A percentile compares a stretch with the other conserved stretches of the same genome.
Conservation (phyloP, 768 basidiomycete species). For the Russula foetens region DNA sequence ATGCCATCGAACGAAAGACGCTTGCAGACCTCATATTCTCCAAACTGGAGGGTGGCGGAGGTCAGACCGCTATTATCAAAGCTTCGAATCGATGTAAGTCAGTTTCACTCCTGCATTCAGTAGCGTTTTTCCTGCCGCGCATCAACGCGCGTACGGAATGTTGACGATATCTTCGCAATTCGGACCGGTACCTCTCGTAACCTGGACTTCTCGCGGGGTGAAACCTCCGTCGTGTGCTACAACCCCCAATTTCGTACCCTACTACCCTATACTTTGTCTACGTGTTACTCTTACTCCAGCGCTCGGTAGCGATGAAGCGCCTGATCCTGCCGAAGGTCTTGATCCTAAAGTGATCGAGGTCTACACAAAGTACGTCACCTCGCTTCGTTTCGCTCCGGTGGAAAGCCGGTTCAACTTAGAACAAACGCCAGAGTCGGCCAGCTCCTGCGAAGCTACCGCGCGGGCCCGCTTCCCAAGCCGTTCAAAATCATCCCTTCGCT, state of each 20-base stretch:
- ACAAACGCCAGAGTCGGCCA: conserved; percentile 58
- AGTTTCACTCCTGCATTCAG: not conserved
- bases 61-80: conserved; percentile 46
- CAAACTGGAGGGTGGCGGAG: conserved; percentile 65
- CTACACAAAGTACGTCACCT: conserved; percentile 72
- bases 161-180: not conserved
- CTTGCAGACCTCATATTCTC: conserved; percentile 96
- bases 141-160: not conserved
- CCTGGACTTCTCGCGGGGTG: no score
- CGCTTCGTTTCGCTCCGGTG: no score
- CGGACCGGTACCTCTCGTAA: not conserved
- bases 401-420: no score
- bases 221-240: no score
- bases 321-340: conserved; percentile 78
- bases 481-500: conserved; percentile 98
- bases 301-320: conserved; percentile 39
- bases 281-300: conserved; percentile 29
- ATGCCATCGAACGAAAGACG: conserved; percentile 69
- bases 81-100: conserved; percentile 48
- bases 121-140: not conserved
- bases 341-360: conserved; percentile 90
- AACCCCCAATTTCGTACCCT: not conserved
- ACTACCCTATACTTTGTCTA: conserved; percentile 5
- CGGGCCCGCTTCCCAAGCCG: conserved; percentile 89
- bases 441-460: conserved; percentile 83